Conservation (phyloP, 2,329 filamentous ascomycete genomes). For the Colletotrichum sp. region DNA sequence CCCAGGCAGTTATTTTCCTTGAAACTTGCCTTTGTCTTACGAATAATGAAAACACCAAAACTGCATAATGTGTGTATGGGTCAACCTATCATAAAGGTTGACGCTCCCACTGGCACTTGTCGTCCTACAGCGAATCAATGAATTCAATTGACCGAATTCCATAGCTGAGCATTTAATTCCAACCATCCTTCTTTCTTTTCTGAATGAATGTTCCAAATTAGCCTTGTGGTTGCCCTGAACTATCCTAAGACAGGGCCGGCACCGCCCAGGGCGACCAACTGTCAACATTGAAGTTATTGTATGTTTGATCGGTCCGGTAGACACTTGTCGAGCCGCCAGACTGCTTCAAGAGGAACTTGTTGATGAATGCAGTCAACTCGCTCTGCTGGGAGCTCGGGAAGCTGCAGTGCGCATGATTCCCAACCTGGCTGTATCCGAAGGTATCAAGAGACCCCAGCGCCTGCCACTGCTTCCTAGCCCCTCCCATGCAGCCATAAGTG, state of each 20-base stretch:
- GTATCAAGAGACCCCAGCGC: conserved; percentile 50
- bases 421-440: conserved; percentile 55
- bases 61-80: not conserved
- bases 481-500: conserved; percentile 56
- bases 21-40: not conserved
- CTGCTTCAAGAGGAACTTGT: conserved; percentile 46
- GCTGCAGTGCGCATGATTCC: conserved; percentile 52
- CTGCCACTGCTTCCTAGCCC: conserved; percentile 50
- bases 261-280: conserved; percentile 19
- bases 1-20: not conserved
- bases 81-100: accelerated
- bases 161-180: not conserved
- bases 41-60: accelerated
- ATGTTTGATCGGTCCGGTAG: conserved; percentile 6
- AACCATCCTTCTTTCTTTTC: not conserved
- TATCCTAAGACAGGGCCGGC: not conserved
- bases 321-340: conserved; percentile 2
- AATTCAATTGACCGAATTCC: not conserved
- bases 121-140: not conserved
- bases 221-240: accelerated
- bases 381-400: conserved; percentile 49
- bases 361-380: conserved; percentile 54
- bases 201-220: not conserved
- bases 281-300: conserved; percentile 15
- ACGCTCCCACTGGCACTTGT: not conserved